A percentile compares a stretch with the other conserved stretches of the same genome.
These are phyloP conservation scores for Oryza officinalis DNA, from an alignment of 176 grass and related monocot species.

Conservation along the genomic window DNA sequence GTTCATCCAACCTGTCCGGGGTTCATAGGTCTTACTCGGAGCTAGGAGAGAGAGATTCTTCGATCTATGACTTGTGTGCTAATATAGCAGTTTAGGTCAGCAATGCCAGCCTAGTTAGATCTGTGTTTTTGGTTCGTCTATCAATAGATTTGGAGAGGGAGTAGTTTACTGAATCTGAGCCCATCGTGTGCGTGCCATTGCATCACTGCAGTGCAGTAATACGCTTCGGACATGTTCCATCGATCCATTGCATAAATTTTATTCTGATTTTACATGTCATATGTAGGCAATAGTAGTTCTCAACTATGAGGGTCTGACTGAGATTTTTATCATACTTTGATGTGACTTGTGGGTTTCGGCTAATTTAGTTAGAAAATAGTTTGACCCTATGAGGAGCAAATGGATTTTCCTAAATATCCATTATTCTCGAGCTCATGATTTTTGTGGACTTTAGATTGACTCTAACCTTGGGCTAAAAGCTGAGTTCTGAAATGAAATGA, in stretches of 20 bases:
- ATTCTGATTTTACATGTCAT: background rate
- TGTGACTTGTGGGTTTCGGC: no score
- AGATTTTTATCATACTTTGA: background rate
- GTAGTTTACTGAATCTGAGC: background rate
- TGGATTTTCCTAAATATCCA: no score
- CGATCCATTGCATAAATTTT: background rate
- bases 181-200: background rate
- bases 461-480: background rate
- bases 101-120: background rate
- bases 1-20: background rate
- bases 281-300: background rate
- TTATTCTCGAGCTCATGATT: no score
- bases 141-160: background rate
- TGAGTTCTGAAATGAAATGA: background rate
- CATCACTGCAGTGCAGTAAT: background rate
- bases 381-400: no score
- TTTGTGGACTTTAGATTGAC: background rate
- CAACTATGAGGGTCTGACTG: background rate
- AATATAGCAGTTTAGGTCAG: background rate
- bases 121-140: background rate
- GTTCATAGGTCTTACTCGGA: background rate
- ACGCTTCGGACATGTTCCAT: background rate
- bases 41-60: background rate
- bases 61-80: background rate
- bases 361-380: no score